phyloP scores from a whole-genome alignment of 768 basidiomycete genomes.

The Porphyrellus cyaneotinctus region DNA sequence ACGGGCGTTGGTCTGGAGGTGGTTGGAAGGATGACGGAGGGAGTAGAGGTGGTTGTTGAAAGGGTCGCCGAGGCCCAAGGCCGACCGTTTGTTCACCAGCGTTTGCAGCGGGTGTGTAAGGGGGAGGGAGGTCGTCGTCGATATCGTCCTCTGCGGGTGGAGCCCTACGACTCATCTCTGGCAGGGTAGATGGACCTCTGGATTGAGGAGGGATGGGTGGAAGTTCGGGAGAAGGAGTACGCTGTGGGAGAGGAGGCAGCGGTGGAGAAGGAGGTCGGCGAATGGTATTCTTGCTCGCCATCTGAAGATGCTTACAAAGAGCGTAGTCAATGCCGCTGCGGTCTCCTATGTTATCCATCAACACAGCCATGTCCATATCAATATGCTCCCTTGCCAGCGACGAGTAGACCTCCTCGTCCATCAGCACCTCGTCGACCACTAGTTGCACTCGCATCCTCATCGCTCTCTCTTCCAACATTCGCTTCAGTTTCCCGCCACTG shows the following conservation, averaged over 20 bases:
- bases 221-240: neutral
- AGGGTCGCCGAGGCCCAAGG: constrained; percentile 59
- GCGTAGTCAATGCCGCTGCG: neutral
- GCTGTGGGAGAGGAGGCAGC: constrained; percentile 3
- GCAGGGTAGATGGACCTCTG: neutral
- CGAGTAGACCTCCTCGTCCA: no score
- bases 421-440: neutral
- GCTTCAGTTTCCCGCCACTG: neutral
- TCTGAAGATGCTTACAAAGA: neutral
- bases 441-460: neutral
- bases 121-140: constrained; percentile 61
- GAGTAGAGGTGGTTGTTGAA: constrained; percentile 40
- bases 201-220: constrained; percentile 4
- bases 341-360: neutral
- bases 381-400: no score
- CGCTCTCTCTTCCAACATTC: neutral
- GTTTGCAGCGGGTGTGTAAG: constrained; percentile 61
- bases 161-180: neutral
- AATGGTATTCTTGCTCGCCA: constrained; percentile 22
- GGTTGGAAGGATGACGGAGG: constrained; percentile 4
- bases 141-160: constrained; percentile 7
- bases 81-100: constrained; percentile 62
- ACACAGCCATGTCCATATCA: neutral
- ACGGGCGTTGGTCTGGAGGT: neutral
- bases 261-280: constrained; percentile 8